Conservation (phyloP, 345 rosid genomes). For the Acer saccharum region DNA sequence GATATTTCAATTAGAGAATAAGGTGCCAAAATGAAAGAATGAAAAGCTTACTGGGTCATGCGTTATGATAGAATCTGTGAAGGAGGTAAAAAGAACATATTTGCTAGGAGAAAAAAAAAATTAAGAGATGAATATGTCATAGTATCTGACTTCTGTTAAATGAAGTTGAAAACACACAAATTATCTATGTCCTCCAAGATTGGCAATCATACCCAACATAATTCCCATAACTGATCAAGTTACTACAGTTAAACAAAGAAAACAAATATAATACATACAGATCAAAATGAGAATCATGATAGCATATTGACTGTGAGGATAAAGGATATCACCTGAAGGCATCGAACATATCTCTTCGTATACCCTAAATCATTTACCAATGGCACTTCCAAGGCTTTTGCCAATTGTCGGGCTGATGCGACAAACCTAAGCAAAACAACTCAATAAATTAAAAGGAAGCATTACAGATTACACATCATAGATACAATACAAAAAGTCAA, state of each 20-base stretch:
- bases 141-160: neutral
- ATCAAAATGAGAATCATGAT: neutral
- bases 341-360: constrained; percentile 96
- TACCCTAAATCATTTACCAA: constrained; percentile 98
- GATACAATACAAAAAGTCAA: neutral
- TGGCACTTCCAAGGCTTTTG: constrained; percentile 95
- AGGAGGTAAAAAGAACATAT: neutral
- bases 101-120: neutral
- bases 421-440: constrained; percentile 67
- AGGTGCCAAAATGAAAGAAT: neutral
- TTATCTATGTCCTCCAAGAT: neutral
- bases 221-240: neutral
- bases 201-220: neutral
- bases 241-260: neutral
- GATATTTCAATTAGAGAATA: neutral
- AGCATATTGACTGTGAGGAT: neutral
- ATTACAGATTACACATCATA: neutral
- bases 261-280: neutral
- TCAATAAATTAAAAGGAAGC: constrained; percentile 11
- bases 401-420: constrained; percentile 95
- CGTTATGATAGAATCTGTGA: neutral
- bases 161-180: constrained; percentile 1
- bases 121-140: neutral
- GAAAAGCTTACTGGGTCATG: neutral
- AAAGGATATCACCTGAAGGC: constrained; percentile 79